Percentiles rank a stretch among this genome's conserved stretches.
Conservation (phyloP, 768 basidiomycete species). For the Boletus rubroflammeus region DNA sequence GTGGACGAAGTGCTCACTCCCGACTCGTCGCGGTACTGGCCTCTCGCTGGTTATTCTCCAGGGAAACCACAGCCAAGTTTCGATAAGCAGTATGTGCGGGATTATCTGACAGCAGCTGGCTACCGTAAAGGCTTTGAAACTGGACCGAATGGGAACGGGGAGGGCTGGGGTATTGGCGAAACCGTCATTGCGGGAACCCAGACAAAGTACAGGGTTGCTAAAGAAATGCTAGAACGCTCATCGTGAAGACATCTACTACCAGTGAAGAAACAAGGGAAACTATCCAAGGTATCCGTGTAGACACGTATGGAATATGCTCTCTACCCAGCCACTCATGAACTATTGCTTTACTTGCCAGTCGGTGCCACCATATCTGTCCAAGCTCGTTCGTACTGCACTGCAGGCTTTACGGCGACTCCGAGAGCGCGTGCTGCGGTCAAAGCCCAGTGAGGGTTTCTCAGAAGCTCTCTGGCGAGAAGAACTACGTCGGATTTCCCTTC, state of each 20-base stretch:
- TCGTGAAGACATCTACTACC: conserved; percentile 8
- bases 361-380: conserved; percentile 41
- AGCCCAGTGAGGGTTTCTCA: conserved; percentile 65
- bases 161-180: conserved; percentile 78
- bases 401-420: conserved; percentile 60
- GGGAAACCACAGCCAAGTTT: conserved; percentile 85
- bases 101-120: conserved; percentile 75
- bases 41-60: conserved; percentile 62
- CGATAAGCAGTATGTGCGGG: conserved; percentile 94
- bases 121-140: conserved; percentile 78
- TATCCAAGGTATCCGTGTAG: conserved; percentile 2
- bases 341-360: background rate
- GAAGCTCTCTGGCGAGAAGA: conserved; percentile 61
- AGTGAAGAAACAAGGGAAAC: background rate
- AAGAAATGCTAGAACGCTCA: conserved; percentile 48
- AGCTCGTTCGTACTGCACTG: conserved; percentile 68
- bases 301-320: background rate
- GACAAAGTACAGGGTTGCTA: conserved; percentile 76
- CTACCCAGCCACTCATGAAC: background rate
- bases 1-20: conserved; percentile 98
- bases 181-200: conserved; percentile 75
- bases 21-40: conserved; percentile 98
- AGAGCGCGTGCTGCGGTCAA: conserved; percentile 59
- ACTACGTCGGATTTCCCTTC: conserved; percentile 67
- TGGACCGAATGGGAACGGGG: conserved; percentile 61